Percentiles rank a stretch among this genome's conserved stretches.
phyloP scores from a whole-genome alignment of 2,329 filamentous ascomycete species.

The Monosporascus ibericus region DNA sequence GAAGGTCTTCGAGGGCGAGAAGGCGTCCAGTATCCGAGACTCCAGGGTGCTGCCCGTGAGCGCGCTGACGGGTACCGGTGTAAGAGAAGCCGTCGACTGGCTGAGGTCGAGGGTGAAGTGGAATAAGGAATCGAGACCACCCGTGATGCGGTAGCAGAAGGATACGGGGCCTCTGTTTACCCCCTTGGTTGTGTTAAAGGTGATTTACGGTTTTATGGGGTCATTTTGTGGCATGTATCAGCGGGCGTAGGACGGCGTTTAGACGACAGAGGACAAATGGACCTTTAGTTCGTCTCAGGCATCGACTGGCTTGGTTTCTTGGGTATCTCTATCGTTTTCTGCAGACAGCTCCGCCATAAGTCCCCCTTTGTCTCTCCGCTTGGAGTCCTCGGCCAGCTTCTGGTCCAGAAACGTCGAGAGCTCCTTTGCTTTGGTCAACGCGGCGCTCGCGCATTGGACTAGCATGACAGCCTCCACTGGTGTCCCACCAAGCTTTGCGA shows the following conservation, averaged over 20 bases:
- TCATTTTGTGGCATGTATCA: neutral
- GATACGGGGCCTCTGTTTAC: slow-evolving; percentile 4
- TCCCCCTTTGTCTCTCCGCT: slow-evolving; percentile 71
- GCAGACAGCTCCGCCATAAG: slow-evolving; percentile 71
- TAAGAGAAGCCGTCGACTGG: slow-evolving; percentile 96
- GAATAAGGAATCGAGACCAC: slow-evolving; percentile 91
- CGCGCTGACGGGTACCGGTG: slow-evolving; percentile 81
- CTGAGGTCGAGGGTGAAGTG: slow-evolving; percentile 85
- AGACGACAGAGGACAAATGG: neutral
- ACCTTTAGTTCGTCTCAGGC: neutral
- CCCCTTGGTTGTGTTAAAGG: neutral
- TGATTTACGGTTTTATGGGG: slow-evolving; percentile 7
- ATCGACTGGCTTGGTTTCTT: slow-evolving; percentile 1
- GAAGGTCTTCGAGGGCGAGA: slow-evolving; percentile 92
- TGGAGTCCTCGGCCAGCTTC: slow-evolving; percentile 70
- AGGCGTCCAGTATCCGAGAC: slow-evolving; percentile 78
- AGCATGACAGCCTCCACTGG: slow-evolving; percentile 74
- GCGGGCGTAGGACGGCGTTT: neutral
- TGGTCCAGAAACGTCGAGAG: slow-evolving; percentile 68
- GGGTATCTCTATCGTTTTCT: slow-evolving; percentile 69
- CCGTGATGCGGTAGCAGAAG: slow-evolving; percentile 69
- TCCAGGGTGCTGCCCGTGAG: slow-evolving; percentile 86
- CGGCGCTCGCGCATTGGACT: slow-evolving; percentile 68
- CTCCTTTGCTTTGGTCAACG: slow-evolving; percentile 73
- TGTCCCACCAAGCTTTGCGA: slow-evolving; percentile 82